phyloP scores from a whole-genome alignment of 2,329 filamentous ascomycete species.

The Didymella pomorum region DNA sequence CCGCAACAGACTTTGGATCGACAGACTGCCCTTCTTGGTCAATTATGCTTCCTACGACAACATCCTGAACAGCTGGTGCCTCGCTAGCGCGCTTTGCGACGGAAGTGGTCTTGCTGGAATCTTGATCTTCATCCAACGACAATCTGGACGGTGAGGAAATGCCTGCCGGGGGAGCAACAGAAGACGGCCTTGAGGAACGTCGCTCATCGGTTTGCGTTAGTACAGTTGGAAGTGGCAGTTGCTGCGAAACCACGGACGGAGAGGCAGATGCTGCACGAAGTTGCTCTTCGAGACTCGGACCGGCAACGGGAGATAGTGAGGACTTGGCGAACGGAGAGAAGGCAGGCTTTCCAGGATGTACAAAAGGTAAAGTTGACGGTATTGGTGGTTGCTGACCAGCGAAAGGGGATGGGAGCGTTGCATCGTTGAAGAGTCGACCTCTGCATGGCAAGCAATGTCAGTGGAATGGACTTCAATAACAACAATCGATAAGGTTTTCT shows the following conservation, averaged over 20 bases:
- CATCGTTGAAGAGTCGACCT: conserved; percentile 65
- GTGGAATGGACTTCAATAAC: conserved; percentile 40
- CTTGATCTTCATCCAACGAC: conserved; percentile 28
- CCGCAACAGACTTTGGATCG: conserved; percentile 35
- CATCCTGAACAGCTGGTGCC: conserved; percentile 27
- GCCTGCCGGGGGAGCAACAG: conserved; percentile 22
- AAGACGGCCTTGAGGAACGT: conserved; percentile 19
- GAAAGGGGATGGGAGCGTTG: conserved; percentile 57
- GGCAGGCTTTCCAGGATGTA: conserved; percentile 29
- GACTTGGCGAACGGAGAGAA: conserved; percentile 28
- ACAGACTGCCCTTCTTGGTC: conserved; percentile 30
- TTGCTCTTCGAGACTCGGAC: conserved; percentile 44
- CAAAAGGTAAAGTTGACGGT: conserved; percentile 36
- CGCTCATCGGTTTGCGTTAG: conserved; percentile 27
- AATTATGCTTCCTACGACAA: conserved; percentile 4
- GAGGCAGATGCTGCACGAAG: conserved; percentile 47
- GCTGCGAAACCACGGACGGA: conserved; percentile 40
- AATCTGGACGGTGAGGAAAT: conserved; percentile 14
- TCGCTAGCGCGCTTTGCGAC: conserved; percentile 17
- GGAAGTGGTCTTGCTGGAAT: conserved; percentile 19
- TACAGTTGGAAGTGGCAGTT: conserved; percentile 31
- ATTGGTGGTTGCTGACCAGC: conserved; percentile 38
- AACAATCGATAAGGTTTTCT: conserved; percentile 7
- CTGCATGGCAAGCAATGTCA: conserved; percentile 50
- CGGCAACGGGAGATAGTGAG: conserved; percentile 33